Conservation (phyloP, 129 eudicot genomes). For the Helichrysum umbraculigerum region DNA sequence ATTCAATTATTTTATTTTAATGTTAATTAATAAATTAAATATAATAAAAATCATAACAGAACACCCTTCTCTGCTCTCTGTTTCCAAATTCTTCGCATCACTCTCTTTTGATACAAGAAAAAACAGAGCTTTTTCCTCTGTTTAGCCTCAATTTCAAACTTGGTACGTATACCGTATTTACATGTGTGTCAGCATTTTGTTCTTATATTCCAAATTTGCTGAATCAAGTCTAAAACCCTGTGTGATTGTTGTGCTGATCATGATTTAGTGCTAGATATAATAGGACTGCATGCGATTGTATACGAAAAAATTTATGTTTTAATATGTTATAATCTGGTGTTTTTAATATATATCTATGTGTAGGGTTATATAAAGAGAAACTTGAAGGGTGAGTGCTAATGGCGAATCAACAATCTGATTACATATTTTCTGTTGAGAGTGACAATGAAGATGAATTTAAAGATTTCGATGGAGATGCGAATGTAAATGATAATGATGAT, state of each 20-base stretch:
- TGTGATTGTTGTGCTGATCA: too few species aligned
- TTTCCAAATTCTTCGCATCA: conserved; percentile 1
- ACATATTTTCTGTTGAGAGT: conserved; percentile 52
- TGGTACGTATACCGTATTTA: too few species aligned
- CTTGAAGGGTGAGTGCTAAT: conserved; percentile 28
- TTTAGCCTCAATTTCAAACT: too few species aligned
- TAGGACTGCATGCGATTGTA: too few species aligned
- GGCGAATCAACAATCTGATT: conserved; percentile 57
- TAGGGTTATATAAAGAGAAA: conserved; percentile 5
- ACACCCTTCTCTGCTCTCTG: not conserved
- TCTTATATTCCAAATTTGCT: too few species aligned
- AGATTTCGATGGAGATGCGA: conserved; percentile 25
- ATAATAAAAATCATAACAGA: not conserved
- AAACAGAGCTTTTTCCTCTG: too few species aligned
- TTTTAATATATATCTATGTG: not conserved
- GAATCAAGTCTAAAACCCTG: too few species aligned
- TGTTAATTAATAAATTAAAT: too few species aligned
- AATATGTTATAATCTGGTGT: not conserved
- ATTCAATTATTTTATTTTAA: too few species aligned
- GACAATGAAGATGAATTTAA: conserved; percentile 39
- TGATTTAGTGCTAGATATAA: too few species aligned
- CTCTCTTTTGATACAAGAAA: too few species aligned
- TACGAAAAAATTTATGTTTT: not conserved
- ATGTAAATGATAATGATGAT: conserved; percentile 43
- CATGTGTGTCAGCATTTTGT: too few species aligned